Evolutionary conservation across 140 eudicot genomes (phyloP).

Genomic region (Flaveria floridana): DNA sequence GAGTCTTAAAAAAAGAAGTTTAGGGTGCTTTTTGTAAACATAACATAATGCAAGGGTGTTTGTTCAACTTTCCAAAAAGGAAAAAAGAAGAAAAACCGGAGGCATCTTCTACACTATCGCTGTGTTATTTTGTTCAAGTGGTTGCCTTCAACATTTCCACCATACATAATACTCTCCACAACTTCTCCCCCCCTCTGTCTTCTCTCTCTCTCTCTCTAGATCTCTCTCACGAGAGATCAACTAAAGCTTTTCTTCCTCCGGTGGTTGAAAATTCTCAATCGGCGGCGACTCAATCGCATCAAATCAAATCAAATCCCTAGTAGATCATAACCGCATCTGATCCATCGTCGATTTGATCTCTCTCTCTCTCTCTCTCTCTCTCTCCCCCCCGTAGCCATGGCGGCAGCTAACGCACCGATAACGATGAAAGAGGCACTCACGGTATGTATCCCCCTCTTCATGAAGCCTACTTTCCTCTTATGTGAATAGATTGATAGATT

Average conservation of each 20-base stretch:
- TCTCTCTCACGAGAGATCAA: conserved; percentile 27
- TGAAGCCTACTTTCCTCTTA: conserved; percentile 3
- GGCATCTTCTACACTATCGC: conserved; percentile 28
- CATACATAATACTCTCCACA: conserved; percentile 19
- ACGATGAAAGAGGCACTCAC: conserved; percentile 91
- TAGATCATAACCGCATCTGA: conserved; percentile 38
- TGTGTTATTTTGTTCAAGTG: conserved; percentile 22
- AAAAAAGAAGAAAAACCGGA: conserved; percentile 8
- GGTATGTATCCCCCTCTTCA: conserved; percentile 39
- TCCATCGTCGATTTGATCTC: conserved; percentile 42
- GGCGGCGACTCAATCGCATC: conserved; percentile 14
- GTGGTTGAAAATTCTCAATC: background rate
- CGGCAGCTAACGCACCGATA: conserved; percentile 98
- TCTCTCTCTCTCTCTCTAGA: conserved; percentile 23
- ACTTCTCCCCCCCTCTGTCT: background rate
- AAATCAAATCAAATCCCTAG: conserved; percentile 27
- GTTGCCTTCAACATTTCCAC: conserved; percentile 22
- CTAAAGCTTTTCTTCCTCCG: conserved; percentile 23
- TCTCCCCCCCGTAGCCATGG: conserved; percentile 54
- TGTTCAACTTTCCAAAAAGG: background rate
- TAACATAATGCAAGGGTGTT: background rate
- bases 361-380: background rate
- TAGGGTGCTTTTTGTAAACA: background rate
- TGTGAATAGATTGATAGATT: conserved; percentile 26
- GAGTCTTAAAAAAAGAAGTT: background rate